A percentile compares a stretch with the other conserved stretches of the same genome.
These are phyloP conservation scores for Tulasnella sp. DNA, from an alignment of 768 basidiomycete genomes.

Conservation along the genomic window DNA sequence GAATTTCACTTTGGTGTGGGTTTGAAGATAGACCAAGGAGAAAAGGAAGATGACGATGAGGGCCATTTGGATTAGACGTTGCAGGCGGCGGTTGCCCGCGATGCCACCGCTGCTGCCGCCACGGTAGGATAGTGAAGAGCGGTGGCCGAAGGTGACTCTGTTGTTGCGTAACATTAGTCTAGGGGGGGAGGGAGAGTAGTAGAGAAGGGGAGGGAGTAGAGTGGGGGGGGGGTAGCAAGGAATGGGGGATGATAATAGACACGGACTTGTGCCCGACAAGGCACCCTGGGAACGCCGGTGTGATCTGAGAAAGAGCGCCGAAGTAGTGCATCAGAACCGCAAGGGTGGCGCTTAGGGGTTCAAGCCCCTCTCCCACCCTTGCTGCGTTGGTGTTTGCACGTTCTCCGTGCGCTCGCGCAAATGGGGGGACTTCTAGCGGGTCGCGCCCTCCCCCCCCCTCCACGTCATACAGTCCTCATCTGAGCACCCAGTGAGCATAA, in stretches of 20 bases:
- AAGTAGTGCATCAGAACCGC: neutral
- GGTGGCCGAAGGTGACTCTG: constrained; percentile 6
- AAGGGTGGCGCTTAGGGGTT: neutral
- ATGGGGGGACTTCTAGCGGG: too few species aligned
- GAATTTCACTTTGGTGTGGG: neutral
- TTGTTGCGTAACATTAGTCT: constrained; percentile 10
- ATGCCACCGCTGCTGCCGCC: neutral
- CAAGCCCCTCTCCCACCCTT: neutral
- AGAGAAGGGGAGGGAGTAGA: neutral
- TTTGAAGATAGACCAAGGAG: neutral
- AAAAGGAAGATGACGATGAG: neutral
- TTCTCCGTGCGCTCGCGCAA: too few species aligned
- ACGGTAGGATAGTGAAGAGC: neutral
- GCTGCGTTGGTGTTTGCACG: too few species aligned
- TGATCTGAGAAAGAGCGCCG: neutral
- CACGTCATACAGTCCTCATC: too few species aligned
- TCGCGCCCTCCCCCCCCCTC: too few species aligned
- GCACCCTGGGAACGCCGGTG: neutral
- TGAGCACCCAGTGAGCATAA: too few species aligned
- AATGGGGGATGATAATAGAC: neutral
- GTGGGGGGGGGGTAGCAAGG: neutral
- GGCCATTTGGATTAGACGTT: neutral
- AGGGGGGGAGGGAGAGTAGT: neutral
- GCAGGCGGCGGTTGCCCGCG: neutral
- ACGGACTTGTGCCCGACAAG: neutral